These are phyloP conservation scores for Sporothrix dimorphospora DNA, from an alignment of 2,329 filamentous ascomycete genomes.

Conservation along the genomic window DNA sequence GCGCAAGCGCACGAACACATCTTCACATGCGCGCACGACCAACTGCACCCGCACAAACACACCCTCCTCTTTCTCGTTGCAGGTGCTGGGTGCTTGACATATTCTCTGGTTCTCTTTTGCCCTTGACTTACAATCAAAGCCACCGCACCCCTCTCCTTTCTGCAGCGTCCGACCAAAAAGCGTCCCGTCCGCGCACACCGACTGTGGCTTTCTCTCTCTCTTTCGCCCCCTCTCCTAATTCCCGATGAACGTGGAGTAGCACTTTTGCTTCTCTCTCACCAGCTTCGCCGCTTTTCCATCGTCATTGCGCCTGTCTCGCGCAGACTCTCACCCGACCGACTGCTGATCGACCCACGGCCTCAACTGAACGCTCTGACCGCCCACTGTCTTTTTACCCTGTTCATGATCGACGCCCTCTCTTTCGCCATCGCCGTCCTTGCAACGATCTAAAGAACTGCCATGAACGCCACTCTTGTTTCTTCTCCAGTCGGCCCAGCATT, in stretches of 20 bases:
- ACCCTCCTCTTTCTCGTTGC: neutral
- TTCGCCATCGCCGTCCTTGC: neutral
- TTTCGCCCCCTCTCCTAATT: neutral
- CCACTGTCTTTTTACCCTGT: slow-evolving; percentile 17
- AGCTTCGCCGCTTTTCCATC: neutral
- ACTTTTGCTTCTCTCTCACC: neutral
- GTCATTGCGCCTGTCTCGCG: neutral
- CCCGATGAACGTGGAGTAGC: neutral
- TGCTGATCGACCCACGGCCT: neutral
- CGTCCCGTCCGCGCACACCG: neutral
- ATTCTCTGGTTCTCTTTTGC: neutral
- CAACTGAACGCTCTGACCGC: slow-evolving; percentile 15
- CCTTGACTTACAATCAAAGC: slow-evolving; percentile 7
- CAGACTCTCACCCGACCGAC: neutral
- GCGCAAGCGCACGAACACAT: slow-evolving; percentile 21
- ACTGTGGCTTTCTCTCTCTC: neutral
- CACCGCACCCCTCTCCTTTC: neutral
- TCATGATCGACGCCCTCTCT: slow-evolving; percentile 15
- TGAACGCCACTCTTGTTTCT: slow-evolving; percentile 6
- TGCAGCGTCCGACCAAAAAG: neutral
- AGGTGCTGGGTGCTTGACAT: neutral
- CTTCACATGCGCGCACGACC: slow-evolving; percentile 27
- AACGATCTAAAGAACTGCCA: slow-evolving; percentile 15
- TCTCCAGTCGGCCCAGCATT: slow-evolving; percentile 38
- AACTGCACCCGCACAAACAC: slow-evolving; percentile 11